These are phyloP conservation scores for Populus hybrid DNA, from an alignment of 441 rosid genomes.

Conservation along the genomic window DNA sequence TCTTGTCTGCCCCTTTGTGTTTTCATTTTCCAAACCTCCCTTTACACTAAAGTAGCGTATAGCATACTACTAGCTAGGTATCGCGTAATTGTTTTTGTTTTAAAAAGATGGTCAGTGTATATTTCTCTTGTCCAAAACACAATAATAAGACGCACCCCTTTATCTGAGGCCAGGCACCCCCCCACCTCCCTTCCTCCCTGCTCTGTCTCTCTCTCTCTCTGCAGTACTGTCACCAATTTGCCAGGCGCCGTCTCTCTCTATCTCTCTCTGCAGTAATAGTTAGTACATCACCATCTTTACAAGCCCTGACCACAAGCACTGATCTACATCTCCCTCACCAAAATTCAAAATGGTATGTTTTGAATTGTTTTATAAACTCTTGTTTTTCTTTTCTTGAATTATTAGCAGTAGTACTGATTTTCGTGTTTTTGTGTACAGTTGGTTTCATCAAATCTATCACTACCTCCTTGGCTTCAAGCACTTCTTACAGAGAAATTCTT, in stretches of 20 bases:
- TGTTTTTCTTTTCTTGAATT: background rate
- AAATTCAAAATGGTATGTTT: conserved; percentile 19
- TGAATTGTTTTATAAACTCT: background rate
- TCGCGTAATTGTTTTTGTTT: background rate
- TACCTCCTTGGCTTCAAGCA: conserved; percentile 74
- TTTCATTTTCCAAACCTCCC: background rate
- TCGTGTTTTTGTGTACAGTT: conserved; percentile 21
- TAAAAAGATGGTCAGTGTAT: background rate
- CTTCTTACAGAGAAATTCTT: conserved; percentile 77
- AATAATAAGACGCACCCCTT: conserved; percentile 12
- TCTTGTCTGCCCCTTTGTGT: background rate
- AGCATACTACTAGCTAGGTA: background rate
- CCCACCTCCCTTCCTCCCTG: background rate
- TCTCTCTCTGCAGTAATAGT: conserved; percentile 23
- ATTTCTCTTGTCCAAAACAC: background rate
- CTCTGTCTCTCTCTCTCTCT: conserved; percentile 29
- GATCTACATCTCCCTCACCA: conserved; percentile 10
- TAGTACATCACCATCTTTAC: conserved; percentile 22
- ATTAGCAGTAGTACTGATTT: background rate
- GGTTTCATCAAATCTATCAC: conserved; percentile 30
- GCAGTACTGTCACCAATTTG: conserved; percentile 23
- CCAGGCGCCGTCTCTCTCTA: conserved; percentile 54
- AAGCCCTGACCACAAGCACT: conserved; percentile 13
- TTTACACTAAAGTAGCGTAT: background rate
- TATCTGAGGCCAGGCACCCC: conserved; percentile 23